Base-by-base conservation (phyloP, 2,329 filamentous ascomycete species). In the Pseudocercospora fuligena region DNA sequence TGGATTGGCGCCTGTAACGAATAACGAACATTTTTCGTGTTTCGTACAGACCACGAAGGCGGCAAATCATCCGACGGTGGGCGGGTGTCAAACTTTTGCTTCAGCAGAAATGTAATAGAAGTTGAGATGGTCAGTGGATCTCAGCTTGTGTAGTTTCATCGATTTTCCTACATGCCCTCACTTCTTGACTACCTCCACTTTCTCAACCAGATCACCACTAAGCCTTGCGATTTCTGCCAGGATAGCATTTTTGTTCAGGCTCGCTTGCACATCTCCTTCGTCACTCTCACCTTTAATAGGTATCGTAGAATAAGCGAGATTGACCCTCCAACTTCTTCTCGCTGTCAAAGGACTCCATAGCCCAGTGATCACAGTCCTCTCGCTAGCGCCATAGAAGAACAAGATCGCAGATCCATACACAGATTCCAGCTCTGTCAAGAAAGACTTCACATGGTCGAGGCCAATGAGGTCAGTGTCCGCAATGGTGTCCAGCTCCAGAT, bases 351-450 rank as follows among this genome's bases (percentile, higher is more conserved):
- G 89, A 74, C 87, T 90, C 89, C 89, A 92, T 51, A 92, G 74
- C 0, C 88, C 89, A 11, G 85, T 86, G 76, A 92, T 85, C 7
- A 85, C 76, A 64, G 87, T 84, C 25, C 88, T 84, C 1, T 84
- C 82, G 1, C 83, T 77, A 4, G 81, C 83, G 33, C 93, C 90
- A 69, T 89, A 86, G 82, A 98, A 97, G 79, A 97, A 92, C 1
- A 97, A 82, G 36, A 97, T 81, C 2, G 88, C 86, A 40, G 89
- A 86, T 3, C 86, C 85, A 76, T 93, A 97, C 1, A 88, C 77
- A 3, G 80, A 81, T 69, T 88, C 83, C 12, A 98, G 81, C 73
- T 95, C 92, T 16, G 83, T 79, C 16, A 93, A 78, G 65, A 94
- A 89, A 8, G 88, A 82, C 8, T 82, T 80, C 1, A 89, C 82